A percentile compares a stretch with the other conserved stretches of the same genome.
Evolutionary conservation across 2,329 filamentous ascomycete genomes (phyloP).

Genomic region (Trichoderma koningiopsis): DNA sequence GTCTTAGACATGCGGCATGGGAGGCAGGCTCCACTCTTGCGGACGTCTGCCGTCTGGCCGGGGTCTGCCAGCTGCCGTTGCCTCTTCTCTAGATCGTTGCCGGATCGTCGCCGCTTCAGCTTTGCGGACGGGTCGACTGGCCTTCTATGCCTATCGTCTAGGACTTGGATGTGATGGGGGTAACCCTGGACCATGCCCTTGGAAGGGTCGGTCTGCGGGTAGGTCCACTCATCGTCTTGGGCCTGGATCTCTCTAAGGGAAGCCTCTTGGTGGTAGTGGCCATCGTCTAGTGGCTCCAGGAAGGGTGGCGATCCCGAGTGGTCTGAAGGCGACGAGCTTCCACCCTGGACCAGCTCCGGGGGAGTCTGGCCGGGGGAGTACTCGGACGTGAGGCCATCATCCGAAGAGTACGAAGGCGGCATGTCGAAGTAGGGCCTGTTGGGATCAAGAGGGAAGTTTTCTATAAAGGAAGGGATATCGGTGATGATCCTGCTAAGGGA

Average conservation of each 20-base stretch:
- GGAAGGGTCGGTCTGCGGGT: slow-evolving; percentile 40
- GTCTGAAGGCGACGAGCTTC: slow-evolving; percentile 46
- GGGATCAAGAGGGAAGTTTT: slow-evolving; percentile 39
- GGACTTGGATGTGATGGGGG: slow-evolving; percentile 39
- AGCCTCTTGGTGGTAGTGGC: slow-evolving; percentile 36
- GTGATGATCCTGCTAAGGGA: slow-evolving; percentile 41
- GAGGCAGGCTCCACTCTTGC: slow-evolving; percentile 52
- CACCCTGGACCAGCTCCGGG: slow-evolving; percentile 43
- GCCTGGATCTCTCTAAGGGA: slow-evolving; percentile 41
- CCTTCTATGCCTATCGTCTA: slow-evolving; percentile 34
- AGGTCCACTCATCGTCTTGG: slow-evolving; percentile 47
- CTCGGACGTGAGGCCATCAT: slow-evolving; percentile 39
- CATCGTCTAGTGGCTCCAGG: slow-evolving; percentile 38
- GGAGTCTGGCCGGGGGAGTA: slow-evolving; percentile 43
- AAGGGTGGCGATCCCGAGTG: slow-evolving; percentile 42
- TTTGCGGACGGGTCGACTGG: slow-evolving; percentile 33
- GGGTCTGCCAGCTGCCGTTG: slow-evolving; percentile 43
- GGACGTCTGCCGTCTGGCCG: slow-evolving; percentile 52
- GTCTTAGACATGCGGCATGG: slow-evolving; percentile 53
- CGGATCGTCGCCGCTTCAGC: slow-evolving; percentile 43
- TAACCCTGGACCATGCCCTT: slow-evolving; percentile 38
- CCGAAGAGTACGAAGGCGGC: slow-evolving; percentile 38
- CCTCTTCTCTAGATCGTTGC: slow-evolving; percentile 40
- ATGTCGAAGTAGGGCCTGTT: slow-evolving; percentile 41
- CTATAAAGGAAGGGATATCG: slow-evolving; percentile 40